A percentile compares a stretch with the other conserved stretches of the same genome.
These are phyloP conservation scores for Akanthomyces muscarius DNA, from an alignment of 2,329 filamentous ascomycete species.

Conservation along the genomic window DNA sequence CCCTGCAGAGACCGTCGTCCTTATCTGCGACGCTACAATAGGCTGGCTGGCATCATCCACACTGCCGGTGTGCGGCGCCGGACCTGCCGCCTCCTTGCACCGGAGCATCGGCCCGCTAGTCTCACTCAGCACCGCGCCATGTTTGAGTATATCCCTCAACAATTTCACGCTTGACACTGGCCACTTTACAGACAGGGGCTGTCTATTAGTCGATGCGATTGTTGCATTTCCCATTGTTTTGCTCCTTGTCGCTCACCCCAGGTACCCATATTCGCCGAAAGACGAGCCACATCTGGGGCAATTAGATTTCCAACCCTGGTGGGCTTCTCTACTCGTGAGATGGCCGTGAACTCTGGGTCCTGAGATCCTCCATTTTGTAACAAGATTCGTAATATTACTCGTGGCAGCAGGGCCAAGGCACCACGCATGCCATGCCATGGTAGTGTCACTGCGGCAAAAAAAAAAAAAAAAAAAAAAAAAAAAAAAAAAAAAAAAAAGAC, in stretches of 20 bases:
- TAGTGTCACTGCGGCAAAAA: no score
- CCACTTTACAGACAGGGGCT: background rate
- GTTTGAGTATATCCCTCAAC: conserved; percentile 7
- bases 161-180: background rate
- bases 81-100: background rate
- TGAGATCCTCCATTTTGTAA: no score
- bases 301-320: background rate
- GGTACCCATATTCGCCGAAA: background rate
- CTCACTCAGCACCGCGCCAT: conserved; percentile 10
- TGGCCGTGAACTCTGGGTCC: background rate
- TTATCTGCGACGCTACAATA: conserved; percentile 1
- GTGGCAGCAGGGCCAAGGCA: no score
- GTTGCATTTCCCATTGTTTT: background rate
- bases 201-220: background rate
- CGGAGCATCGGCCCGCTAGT: conserved; percentile 16
- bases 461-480: no score
- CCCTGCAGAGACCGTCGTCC: background rate
- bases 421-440: no score
- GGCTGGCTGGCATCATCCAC: background rate
- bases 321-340: background rate
- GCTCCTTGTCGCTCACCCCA: background rate
- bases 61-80: conserved; percentile 8
- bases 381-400: no score
- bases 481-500: no score
- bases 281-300: background rate